Percentiles rank a stretch among this genome's conserved stretches.
These are phyloP conservation scores for Acanthamoeba healyi DNA, from an alignment of 208 protist species.

Conservation along the genomic window DNA sequence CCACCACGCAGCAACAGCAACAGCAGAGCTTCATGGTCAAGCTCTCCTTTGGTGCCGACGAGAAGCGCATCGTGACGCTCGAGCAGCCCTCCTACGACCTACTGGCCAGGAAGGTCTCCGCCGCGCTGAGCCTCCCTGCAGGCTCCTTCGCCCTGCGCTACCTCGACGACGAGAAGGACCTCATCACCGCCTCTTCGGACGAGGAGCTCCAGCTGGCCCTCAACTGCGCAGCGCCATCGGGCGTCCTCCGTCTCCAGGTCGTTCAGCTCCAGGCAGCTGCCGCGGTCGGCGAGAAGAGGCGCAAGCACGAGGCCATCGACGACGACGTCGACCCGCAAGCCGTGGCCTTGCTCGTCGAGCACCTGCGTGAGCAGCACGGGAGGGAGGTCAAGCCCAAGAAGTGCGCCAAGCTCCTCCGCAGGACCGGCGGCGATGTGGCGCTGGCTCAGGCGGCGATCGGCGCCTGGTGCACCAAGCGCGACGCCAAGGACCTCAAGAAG, in stretches of 20 bases:
- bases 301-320: background rate
- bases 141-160: slow-evolving; percentile 7
- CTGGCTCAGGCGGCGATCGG: background rate
- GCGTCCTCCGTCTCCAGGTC: background rate
- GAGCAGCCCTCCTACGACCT: background rate
- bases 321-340: background rate
- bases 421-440: background rate
- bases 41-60: background rate
- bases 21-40: slow-evolving; percentile 9
- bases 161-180: slow-evolving; percentile 58
- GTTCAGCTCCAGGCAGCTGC: background rate
- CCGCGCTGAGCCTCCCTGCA: background rate
- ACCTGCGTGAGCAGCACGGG: background rate
- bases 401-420: slow-evolving; percentile 22
- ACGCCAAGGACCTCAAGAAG: background rate
- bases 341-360: background rate
- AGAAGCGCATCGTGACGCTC: slow-evolving; percentile 2
- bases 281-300: background rate
- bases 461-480: slow-evolving; percentile 1
- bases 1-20: slow-evolving; percentile 13
- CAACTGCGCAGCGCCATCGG: background rate
- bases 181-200: slow-evolving; percentile 49
- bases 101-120: background rate
- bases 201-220: slow-evolving; percentile 48
- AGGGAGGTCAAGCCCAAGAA: slow-evolving; percentile 39